Conservation (phyloP, 805 yeast genomes). For the Schizosaccharomyces japonicus region DNA sequence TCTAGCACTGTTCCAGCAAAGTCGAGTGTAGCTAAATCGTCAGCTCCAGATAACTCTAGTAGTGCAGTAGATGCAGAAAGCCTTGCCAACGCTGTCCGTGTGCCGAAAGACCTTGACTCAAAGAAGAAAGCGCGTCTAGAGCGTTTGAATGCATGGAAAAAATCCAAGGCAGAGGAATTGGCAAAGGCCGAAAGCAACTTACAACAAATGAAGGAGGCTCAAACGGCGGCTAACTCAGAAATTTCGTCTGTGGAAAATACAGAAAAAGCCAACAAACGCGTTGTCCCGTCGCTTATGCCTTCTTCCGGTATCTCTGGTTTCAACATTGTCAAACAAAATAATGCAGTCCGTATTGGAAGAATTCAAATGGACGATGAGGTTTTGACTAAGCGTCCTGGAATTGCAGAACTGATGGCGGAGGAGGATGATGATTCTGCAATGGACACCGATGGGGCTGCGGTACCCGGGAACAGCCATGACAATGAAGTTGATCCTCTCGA, state of each 20-base stretch:
- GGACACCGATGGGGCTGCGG: conserved; percentile 14
- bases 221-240: neutral
- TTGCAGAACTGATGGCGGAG: conserved; percentile 17
- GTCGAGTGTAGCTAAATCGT: too few relatives aligned
- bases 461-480: conserved; percentile 6
- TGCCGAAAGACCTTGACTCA: too few relatives aligned
- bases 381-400: conserved; percentile 16
- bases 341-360: conserved; percentile 2
- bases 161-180: conserved; percentile 11
- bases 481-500: conserved; percentile 25
- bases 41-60: too few relatives aligned
- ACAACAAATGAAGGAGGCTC: conserved; percentile 8
- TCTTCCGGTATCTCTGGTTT: neutral
- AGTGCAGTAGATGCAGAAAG: too few relatives aligned
- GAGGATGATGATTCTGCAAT: conserved; percentile 14
- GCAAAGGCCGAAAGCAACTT: conserved; percentile 8
- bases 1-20: too few relatives aligned
- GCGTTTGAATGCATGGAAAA: conserved; percentile 36
- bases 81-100: too few relatives aligned
- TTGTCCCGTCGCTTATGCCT: too few relatives aligned
- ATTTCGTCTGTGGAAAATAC: conserved; percentile 5
- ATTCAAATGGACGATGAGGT: conserved; percentile 1
- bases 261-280: conserved; percentile 5
- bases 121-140: conserved; percentile 24
- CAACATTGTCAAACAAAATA: conserved; percentile 4